phyloP scores from a whole-genome alignment of 129 eudicot species.

The Artemisia argyi region DNA sequence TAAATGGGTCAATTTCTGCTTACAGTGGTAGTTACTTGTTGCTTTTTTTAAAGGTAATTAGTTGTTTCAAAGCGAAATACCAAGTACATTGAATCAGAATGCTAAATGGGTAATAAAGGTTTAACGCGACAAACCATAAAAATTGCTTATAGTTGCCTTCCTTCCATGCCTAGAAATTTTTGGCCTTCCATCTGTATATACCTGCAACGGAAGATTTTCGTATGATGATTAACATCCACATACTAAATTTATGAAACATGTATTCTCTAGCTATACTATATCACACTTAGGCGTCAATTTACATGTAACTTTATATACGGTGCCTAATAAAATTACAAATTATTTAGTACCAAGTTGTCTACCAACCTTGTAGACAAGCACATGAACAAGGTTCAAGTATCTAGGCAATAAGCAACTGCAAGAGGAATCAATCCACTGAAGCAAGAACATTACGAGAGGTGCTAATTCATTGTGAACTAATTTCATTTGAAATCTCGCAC shows the following conservation, averaged over 20 bases:
- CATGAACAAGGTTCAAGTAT: conserved; percentile 66
- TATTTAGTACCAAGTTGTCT: not conserved
- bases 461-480: conserved; percentile 70
- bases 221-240: too few relatives aligned
- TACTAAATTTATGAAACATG: too few relatives aligned
- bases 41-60: too few relatives aligned
- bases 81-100: not conserved
- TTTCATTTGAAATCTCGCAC: conserved; percentile 77
- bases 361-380: conserved; percentile 77
- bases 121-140: conserved; percentile 62
- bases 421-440: conserved; percentile 83
- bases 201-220: conserved; percentile 45
- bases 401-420: conserved; percentile 69
- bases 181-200: conserved; percentile 66
- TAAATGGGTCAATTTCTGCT: too few relatives aligned
- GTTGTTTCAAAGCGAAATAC: not conserved
- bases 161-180: conserved; percentile 58
- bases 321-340: too few relatives aligned
- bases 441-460: conserved; percentile 66
- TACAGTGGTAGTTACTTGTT: too few relatives aligned
- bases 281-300: too few relatives aligned
- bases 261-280: too few relatives aligned
- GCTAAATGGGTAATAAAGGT: conserved; percentile 7
- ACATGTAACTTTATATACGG: too few relatives aligned
- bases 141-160: conserved; percentile 78